Evolutionary conservation across 768 basidiomycete species (phyloP).

Genomic region (Tylopilus plumbeoviolaceoides): DNA sequence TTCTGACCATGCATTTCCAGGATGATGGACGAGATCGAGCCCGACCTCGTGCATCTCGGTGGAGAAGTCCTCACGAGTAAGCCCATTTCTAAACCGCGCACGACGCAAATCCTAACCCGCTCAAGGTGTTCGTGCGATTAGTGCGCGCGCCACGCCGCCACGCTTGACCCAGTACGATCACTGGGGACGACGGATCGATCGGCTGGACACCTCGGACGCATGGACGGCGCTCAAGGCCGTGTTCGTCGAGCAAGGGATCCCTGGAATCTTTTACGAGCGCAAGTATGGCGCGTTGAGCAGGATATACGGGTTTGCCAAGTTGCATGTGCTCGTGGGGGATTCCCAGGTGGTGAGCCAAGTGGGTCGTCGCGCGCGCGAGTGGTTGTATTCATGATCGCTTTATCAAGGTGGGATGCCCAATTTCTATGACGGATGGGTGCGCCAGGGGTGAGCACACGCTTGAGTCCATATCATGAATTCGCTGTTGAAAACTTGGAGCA

Average conservation of each 20-base stretch:
- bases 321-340: constrained; percentile 58
- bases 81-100: constrained; percentile 10
- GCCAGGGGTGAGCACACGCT: constrained; percentile 45
- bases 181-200: constrained; percentile 65
- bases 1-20: constrained; percentile 27
- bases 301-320: constrained; percentile 62
- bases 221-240: constrained; percentile 67
- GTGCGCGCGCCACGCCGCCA: constrained; percentile 43
- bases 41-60: constrained; percentile 60
- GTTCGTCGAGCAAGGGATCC: constrained; percentile 62
- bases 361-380: not conserved
- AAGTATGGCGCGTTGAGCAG: constrained; percentile 58
- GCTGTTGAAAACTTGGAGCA: not conserved
- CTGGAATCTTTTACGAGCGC: constrained; percentile 66
- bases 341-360: constrained; percentile 48
- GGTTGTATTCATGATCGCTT: not conserved
- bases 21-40: constrained; percentile 45
- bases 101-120: not conserved
- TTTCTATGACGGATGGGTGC: constrained; percentile 77
- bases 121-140: constrained; percentile 52
- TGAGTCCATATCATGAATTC: not conserved
- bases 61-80: constrained; percentile 49
- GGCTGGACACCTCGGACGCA: constrained; percentile 64
- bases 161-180: constrained; percentile 67
- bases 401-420: constrained; percentile 62